A percentile compares a stretch with the other conserved stretches of the same genome.
phyloP scores from a whole-genome alignment of 1,284 basidiomycete species.

The Boletus holoroseus region DNA sequence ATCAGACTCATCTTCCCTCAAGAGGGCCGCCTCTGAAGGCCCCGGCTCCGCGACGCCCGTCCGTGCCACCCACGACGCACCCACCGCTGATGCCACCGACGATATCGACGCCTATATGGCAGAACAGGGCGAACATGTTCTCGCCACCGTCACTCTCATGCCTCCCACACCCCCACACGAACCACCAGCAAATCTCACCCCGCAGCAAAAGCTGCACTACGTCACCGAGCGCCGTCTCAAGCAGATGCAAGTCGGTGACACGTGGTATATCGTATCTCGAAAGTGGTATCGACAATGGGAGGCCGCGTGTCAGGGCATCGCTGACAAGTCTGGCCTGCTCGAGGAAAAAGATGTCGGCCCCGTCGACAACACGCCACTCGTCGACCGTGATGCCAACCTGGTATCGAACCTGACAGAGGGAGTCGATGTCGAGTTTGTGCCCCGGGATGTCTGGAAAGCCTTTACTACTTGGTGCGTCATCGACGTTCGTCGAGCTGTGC shows the following conservation, averaged over 20 bases:
- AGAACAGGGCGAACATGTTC: slow-evolving; percentile 50
- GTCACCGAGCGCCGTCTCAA: slow-evolving; percentile 45
- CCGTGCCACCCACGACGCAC: slow-evolving; percentile 40
- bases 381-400: slow-evolving; percentile 52
- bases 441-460: slow-evolving; percentile 65
- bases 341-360: slow-evolving; percentile 62
- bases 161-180: slow-evolving; percentile 23
- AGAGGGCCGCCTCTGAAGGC: slow-evolving; percentile 64
- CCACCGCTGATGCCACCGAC: slow-evolving; percentile 5
- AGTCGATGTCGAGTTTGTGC: slow-evolving; percentile 75
- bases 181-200: slow-evolving; percentile 30
- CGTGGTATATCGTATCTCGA: slow-evolving; percentile 72
- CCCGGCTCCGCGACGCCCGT: slow-evolving; percentile 39
- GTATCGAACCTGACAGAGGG: slow-evolving; percentile 52
- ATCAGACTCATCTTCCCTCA: slow-evolving; percentile 58
- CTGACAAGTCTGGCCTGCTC: slow-evolving; percentile 60
- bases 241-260: slow-evolving; percentile 59
- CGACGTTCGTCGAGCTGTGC: not conserved
- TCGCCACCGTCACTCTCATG: slow-evolving; percentile 24
- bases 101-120: slow-evolving; percentile 72
- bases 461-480: slow-evolving; percentile 61
- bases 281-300: slow-evolving; percentile 74
- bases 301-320: slow-evolving; percentile 59
- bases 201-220: slow-evolving; percentile 43
- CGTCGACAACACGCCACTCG: slow-evolving; percentile 66